phyloP scores from a whole-genome alignment of 176 grass and related monocot genomes.

The Dactylis glomerata region DNA sequence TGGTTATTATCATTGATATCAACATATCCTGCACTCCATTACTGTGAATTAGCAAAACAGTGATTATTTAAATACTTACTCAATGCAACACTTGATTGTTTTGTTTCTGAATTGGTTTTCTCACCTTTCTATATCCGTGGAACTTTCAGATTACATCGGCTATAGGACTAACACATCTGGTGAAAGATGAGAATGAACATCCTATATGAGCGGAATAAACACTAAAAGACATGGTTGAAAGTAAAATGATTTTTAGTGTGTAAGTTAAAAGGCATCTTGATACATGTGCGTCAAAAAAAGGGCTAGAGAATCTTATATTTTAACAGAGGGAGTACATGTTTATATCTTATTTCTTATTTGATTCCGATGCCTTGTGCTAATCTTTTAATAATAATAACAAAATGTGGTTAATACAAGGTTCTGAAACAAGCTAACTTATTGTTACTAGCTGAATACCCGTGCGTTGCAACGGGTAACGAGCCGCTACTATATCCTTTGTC shows the following conservation, averaged over 20 bases:
- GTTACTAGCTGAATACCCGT: too few relatives aligned
- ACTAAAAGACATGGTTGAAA: too few relatives aligned
- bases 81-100: not conserved
- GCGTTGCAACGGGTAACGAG: too few relatives aligned
- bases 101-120: not conserved
- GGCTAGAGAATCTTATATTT: too few relatives aligned
- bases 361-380: not conserved
- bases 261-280: too few relatives aligned
- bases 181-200: not conserved
- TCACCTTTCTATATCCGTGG: not conserved
- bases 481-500: too few relatives aligned
- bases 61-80: not conserved
- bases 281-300: too few relatives aligned
- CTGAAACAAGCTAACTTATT: not conserved
- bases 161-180: not conserved
- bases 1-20: not conserved
- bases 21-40: not conserved
- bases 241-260: too few relatives aligned
- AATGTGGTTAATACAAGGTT: not conserved
- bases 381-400: not conserved
- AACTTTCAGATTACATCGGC: not conserved
- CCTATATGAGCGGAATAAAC: not conserved
- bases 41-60: not conserved
- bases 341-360: not conserved
- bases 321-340: not conserved